Base-by-base conservation (phyloP, 257 asterid species). In the Solanum chmielewskii region DNA sequence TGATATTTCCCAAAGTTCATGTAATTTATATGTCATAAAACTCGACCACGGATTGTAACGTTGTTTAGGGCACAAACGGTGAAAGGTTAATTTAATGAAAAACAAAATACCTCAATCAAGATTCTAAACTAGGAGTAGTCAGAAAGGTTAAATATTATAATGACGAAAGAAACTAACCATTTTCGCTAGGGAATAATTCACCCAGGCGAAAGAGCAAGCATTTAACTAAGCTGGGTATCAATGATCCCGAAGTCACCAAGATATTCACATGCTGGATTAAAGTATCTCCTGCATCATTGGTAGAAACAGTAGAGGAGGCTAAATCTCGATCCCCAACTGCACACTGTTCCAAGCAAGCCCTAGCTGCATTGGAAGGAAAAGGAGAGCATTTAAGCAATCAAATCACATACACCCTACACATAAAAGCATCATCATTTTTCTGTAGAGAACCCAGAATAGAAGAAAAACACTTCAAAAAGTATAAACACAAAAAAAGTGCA, bases 141-240 rank as follows among this genome's bases (percentile, higher is more conserved):
- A 78, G 66, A 27, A 78, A 78, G 27, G 62, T 15, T 45, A 27
- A 27, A 45, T 27, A 80, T 80, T 18, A 80, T 74, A 86, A 68
- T 10, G 16, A 68, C 59, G 45, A 88, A 89, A 85, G 41, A 25
- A 86, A 92, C 97, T 88, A 86, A 97, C 98, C 98, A 84, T 95
- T 97, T 49, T 93, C 91, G 88, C 92, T 93, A 84, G 95, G 85
- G 85, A 97, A 47, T 77, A 94, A 66, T 73, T 88, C 89, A 87
- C 91, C 94, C 35, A 97, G 97, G 49, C 96, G 93, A 87, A 91
- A 94, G 91, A 94, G 94, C 86, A 95, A 90, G 94, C 98, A 95
- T 90, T 97, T 97, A 91, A 93, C 97, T 87, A 97, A 91, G 94
- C 99, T 97, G 88, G 99, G 98, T 90, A 97, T 86, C 87, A 97